Percentiles rank a stretch among this genome's conserved stretches.
phyloP scores from a whole-genome alignment of 2,329 filamentous ascomycete species.

The Pseudogymnoascus sp. region DNA sequence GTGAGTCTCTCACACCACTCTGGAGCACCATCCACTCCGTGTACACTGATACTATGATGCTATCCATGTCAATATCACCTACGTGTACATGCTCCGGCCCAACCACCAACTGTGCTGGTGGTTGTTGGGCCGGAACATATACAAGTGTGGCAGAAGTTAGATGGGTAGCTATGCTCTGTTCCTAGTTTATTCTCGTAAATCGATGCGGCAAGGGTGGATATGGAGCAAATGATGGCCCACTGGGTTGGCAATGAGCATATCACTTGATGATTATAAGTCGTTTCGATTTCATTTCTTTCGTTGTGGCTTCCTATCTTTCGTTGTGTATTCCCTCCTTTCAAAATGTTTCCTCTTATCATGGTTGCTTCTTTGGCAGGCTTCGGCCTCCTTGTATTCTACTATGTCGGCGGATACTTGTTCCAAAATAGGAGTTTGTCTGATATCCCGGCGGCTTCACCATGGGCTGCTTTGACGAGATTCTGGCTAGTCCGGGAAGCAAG shows the following conservation, averaged over 20 bases:
- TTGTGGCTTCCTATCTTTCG: background rate
- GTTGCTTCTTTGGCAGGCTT: background rate
- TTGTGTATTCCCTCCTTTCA: background rate
- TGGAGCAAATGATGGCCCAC: background rate
- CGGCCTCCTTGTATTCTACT: background rate
- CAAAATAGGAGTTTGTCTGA: background rate
- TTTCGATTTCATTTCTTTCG: background rate
- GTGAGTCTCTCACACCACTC: background rate
- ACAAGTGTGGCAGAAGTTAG: background rate
- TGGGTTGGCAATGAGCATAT: background rate
- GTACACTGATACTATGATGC: background rate
- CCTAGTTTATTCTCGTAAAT: background rate
- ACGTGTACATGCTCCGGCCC: background rate
- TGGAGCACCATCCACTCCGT: background rate
- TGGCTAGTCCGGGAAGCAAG: slow-evolving; percentile 65
- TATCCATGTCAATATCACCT: background rate
- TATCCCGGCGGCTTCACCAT: background rate
- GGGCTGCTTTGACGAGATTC: slow-evolving; percentile 28
- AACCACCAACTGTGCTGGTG: too few species aligned
- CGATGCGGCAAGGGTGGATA: background rate
- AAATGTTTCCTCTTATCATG: background rate
- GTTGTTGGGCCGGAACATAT: background rate
- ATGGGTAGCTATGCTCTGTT: background rate
- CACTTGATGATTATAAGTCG: background rate
- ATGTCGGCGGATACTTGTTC: background rate